Conservation (phyloP, 169 alveolate species). For the Besnoitia besnoiti region DNA sequence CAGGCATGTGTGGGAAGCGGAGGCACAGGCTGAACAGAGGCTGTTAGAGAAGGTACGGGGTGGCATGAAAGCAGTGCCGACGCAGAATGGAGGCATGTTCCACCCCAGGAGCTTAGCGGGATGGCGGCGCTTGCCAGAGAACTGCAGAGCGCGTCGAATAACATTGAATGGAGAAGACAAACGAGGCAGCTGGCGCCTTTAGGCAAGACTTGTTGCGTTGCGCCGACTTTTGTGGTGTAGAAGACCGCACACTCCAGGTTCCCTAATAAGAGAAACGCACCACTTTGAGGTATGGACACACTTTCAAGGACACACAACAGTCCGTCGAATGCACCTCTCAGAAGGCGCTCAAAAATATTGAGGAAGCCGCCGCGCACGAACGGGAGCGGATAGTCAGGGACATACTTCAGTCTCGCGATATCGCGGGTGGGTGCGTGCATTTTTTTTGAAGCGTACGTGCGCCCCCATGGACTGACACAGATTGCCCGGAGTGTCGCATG, state of each 20-base stretch:
- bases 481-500: conserved; percentile 7
- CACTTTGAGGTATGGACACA: background rate
- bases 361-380: background rate
- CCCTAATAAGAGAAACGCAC: background rate
- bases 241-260: background rate
- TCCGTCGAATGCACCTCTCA: background rate
- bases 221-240: background rate
- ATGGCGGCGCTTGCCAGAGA: conserved; percentile 7
- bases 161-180: background rate
- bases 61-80: too few relatives aligned
- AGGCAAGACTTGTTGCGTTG: background rate
- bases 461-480: background rate
- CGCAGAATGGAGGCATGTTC: background rate
- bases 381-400: background rate
- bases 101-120: background rate
- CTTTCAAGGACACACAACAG: background rate
- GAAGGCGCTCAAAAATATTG: background rate
- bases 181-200: background rate
- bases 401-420: background rate
- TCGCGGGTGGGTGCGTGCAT: conserved; percentile 10
- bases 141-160: background rate
- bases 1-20: background rate
- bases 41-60: background rate
- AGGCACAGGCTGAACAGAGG: background rate
- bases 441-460: background rate